Evolutionary conservation across 345 rosid genomes (phyloP), one percentile per base, ranked within the genome.

Genomic region (Eucalyptus pumila): DNA sequence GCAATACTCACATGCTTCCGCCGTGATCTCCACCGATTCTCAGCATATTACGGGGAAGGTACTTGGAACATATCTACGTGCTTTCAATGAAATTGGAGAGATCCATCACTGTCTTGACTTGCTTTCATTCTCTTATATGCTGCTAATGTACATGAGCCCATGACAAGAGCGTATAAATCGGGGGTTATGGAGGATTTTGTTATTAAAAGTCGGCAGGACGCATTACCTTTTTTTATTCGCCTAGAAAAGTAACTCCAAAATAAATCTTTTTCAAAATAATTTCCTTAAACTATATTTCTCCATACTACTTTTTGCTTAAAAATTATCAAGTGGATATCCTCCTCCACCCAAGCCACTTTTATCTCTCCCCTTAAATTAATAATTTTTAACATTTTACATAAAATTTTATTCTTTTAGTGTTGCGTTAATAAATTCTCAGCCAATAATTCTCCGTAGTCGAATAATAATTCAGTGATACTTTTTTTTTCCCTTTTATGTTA

Each of bases 391-490:
- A 56, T 56, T 4, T 56, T 56, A 23, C 26, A 4, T 56, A 50
- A 54, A 21, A 24, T 4, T 24, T 56, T 56, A 56, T 56, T 56
- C 62, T 56, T 56, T 9, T 24, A 1, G 6, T 21, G 3, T 4
- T 1, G 0, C 11, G 5, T 56, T 56, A 56, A 24, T 8, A 56
- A 56, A 56, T 56, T 56, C 26, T 56, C 3, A 1, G 27, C 6
- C 3, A 56, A 9, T 2, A 24, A 26, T 2, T 9, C 6, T 24
- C 2, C 3, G 3, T 5, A 56, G 5, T 56, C 3, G 2, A 56
- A 56, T 56, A 4, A 9, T 10, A 23, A 56, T 56, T 56, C 27
- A 26, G 1, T 54, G 5, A 21, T 54, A 8, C 5, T n/a, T 47
- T 51, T 54, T 54, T 52, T 24, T 54, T 21, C 26, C 60, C 26